A percentile compares a stretch with the other conserved stretches of the same genome.
Evolutionary conservation across 2,329 filamentous ascomycete genomes (phyloP).

Genomic region (Colletotrichum destructivum): DNA sequence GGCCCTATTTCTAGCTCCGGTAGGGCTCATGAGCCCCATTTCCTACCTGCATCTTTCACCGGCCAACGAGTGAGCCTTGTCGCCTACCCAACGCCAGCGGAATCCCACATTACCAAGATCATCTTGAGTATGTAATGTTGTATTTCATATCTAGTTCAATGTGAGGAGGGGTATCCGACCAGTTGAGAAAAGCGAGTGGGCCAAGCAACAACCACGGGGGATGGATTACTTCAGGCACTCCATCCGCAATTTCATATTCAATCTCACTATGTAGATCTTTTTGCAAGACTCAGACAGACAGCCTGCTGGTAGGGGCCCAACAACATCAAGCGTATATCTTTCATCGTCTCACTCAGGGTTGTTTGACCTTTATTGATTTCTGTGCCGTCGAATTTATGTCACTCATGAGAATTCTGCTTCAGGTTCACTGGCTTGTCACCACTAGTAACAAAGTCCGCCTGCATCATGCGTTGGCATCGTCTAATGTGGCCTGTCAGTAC

Average conservation of each 20-base stretch:
- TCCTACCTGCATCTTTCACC: background rate
- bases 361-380: too few relatives aligned
- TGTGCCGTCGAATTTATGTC: background rate
- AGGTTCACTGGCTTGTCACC: background rate
- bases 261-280: background rate
- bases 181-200: background rate
- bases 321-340: too few relatives aligned
- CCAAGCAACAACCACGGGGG: background rate
- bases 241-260: background rate
- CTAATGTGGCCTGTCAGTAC: background rate
- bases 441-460: background rate
- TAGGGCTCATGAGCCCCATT: background rate
- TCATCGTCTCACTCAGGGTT: too few relatives aligned
- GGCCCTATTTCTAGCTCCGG: background rate
- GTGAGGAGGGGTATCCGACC: background rate
- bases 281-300: too few relatives aligned
- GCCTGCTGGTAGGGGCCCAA: too few relatives aligned
- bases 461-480: background rate
- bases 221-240: background rate
- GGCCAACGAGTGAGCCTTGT: background rate
- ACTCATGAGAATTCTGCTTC: background rate
- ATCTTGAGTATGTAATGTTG: too few relatives aligned
- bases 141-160: background rate
- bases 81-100: background rate
- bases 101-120: background rate